These are phyloP conservation scores for Hordeum marinum DNA, from an alignment of 176 grass and related monocot species.

Conservation along the genomic window DNA sequence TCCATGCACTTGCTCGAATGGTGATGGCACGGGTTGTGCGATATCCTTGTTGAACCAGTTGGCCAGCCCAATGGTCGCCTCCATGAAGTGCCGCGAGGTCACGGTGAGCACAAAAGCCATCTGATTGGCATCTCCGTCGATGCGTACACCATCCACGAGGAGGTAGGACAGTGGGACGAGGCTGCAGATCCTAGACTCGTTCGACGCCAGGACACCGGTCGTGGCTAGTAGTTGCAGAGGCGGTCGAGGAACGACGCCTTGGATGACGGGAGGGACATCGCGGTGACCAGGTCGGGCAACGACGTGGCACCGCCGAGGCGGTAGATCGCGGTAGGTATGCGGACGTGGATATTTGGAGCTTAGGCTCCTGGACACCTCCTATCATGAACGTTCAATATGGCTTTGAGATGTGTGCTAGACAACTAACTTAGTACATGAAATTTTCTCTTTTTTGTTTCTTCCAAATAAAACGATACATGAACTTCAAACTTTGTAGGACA, in stretches of 20 bases:
- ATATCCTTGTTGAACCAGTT: constrained; percentile 1
- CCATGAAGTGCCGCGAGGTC: background rate
- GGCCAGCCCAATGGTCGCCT: background rate
- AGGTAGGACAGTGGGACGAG: constrained; percentile 11
- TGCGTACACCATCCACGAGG: background rate
- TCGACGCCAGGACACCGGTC: background rate
- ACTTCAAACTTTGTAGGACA: too few species aligned
- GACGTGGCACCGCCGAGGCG: too few species aligned
- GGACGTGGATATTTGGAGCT: too few species aligned
- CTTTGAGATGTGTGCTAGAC: too few species aligned
- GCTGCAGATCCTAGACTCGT: background rate
- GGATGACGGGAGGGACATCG: too few species aligned
- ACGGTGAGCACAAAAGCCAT: background rate
- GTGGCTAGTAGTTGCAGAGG: constrained; percentile 22
- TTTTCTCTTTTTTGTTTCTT: too few species aligned
- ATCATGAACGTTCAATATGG: too few species aligned
- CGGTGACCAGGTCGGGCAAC: too few species aligned
- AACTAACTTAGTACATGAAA: too few species aligned
- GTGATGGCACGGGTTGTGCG: background rate
- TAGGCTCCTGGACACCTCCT: too few species aligned
- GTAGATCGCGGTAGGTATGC: too few species aligned
- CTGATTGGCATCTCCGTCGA: background rate
- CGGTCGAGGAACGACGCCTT: background rate
- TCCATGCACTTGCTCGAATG: background rate
- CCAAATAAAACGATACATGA: too few species aligned